Conservation (phyloP, 192 early-diverging fungal genomes). For the Linnemannia elongata region DNA sequence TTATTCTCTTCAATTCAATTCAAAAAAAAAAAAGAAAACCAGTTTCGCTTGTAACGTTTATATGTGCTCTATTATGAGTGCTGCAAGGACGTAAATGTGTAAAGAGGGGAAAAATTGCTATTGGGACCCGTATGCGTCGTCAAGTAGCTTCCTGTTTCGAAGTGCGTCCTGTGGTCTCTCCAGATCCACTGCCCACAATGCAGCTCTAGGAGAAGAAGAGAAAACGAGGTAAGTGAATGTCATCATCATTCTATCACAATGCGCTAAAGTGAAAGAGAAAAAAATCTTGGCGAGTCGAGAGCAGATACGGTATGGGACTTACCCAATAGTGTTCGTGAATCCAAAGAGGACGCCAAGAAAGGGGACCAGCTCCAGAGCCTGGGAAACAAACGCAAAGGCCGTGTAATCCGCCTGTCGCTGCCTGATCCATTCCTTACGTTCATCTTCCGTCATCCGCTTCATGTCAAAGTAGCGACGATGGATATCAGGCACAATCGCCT, state of each 20-base stretch:
- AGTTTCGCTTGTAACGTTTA: too few species aligned
- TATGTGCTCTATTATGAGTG: background rate
- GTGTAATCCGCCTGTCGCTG: slow-evolving; percentile 15
- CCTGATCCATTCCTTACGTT: slow-evolving; percentile 36
- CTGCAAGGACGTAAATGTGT: background rate
- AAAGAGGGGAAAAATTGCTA: background rate
- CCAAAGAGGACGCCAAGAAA: slow-evolving; percentile 39
- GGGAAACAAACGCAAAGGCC: slow-evolving; percentile 27
- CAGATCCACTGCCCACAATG: slow-evolving; percentile 37
- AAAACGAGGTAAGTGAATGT: background rate
- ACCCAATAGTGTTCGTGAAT: slow-evolving; percentile 45
- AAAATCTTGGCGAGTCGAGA: background rate
- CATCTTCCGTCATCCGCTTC: slow-evolving; percentile 24
- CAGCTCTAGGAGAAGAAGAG: slow-evolving; percentile 2
- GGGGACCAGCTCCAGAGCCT: slow-evolving; percentile 33
- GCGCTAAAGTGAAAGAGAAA: background rate
- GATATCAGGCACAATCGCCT: slow-evolving; percentile 27
- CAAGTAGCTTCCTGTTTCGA: slow-evolving; percentile 19
- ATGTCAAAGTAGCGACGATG: slow-evolving; percentile 36
- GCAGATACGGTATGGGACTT: background rate
- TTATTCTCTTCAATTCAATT: background rate
- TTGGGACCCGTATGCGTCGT: slow-evolving; percentile 12
- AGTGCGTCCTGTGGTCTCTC: slow-evolving; percentile 29
- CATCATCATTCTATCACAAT: background rate
- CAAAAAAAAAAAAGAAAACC: background rate